Evolutionary conservation across 192 early-diverging fungal genomes (phyloP).

Genomic region (Backusella tuberculispora): DNA sequence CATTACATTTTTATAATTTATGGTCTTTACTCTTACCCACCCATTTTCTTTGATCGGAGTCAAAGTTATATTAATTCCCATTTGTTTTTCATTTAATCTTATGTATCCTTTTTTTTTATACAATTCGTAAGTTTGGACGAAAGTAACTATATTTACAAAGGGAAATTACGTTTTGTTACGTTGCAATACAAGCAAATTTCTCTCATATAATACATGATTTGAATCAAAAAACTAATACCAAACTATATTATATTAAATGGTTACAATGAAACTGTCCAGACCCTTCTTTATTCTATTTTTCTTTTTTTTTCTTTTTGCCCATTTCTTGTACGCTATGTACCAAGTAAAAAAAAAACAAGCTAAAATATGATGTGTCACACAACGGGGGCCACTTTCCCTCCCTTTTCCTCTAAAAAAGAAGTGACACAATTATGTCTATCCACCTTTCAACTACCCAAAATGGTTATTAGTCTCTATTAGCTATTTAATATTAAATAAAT

Average conservation of each 20-base stretch:
- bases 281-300: too few relatives aligned
- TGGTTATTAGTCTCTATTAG: neutral
- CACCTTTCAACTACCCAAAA: constrained; percentile 4
- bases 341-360: neutral
- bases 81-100: neutral
- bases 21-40: neutral
- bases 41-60: neutral
- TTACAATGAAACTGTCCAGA: too few relatives aligned
- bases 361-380: neutral
- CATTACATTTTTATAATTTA: neutral
- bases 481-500: neutral
- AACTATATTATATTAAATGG: too few relatives aligned
- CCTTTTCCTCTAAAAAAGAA: neutral
- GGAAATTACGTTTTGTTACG: neutral
- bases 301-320: neutral
- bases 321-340: neutral
- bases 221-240: too few relatives aligned
- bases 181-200: neutral
- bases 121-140: too few relatives aligned
- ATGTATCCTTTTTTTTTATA: too few relatives aligned
- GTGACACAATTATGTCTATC: neutral
- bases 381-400: neutral
- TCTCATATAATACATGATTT: too few relatives aligned
- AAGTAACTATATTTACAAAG: neutral
- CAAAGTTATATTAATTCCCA: neutral